These are phyloP conservation scores for Chlorociboria aeruginascens DNA, from an alignment of 495 filamentous ascomycete genomes.

Conservation along the genomic window DNA sequence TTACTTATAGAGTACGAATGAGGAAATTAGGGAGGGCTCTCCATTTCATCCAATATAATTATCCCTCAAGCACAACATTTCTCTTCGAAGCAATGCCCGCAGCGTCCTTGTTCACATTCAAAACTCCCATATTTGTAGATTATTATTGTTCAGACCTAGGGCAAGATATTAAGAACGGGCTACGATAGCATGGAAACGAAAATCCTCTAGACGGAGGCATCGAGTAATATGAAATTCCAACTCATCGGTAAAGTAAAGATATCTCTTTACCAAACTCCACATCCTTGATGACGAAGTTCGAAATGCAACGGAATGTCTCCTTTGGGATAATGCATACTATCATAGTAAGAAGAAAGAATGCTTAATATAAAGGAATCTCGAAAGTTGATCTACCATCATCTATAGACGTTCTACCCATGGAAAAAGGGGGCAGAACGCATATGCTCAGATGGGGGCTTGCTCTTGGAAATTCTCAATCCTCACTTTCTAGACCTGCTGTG, in stretches of 20 bases:
- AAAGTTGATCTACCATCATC: slow-evolving; percentile 52
- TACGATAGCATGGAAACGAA: too few species aligned
- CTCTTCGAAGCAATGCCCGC: slow-evolving; percentile 5
- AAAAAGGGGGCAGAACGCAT: slow-evolving; percentile 43
- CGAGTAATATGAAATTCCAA: too few species aligned
- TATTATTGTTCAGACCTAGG: too few species aligned
- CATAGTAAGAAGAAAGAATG: slow-evolving; percentile 20
- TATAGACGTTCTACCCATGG: slow-evolving; percentile 66
- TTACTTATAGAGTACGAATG: too few species aligned
- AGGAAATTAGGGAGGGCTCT: neutral
- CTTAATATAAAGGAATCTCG: slow-evolving; percentile 24
- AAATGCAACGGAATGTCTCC: slow-evolving; percentile 19
- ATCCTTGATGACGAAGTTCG: neutral
- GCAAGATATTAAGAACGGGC: too few species aligned
- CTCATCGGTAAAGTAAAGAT: neutral
- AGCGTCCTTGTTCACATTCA: slow-evolving; percentile 9
- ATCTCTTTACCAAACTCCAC: too few species aligned
- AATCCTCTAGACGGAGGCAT: too few species aligned
- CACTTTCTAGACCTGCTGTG: too few species aligned
- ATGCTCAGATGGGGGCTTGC: slow-evolving; percentile 50
- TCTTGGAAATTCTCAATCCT: neutral
- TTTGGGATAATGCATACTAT: slow-evolving; percentile 24
- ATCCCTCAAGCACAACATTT: neutral
- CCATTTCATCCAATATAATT: neutral
- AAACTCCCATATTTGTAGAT: slow-evolving; percentile 1